Percentiles rank a stretch among this genome's conserved stretches.
phyloP scores from a whole-genome alignment of 805 yeast species.

The Wickerhamomyces hampshirensis region DNA sequence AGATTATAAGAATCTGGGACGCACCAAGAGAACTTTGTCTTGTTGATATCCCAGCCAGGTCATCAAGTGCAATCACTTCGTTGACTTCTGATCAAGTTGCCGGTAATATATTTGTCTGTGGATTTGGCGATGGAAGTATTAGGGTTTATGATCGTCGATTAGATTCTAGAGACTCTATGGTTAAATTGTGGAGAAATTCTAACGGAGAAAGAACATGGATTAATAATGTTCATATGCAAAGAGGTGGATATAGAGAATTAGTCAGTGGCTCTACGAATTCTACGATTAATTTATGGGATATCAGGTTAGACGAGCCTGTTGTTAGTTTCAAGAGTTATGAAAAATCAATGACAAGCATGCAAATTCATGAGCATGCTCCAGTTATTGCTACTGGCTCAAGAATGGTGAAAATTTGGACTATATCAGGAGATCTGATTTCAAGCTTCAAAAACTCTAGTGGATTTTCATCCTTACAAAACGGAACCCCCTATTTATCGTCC shows the following conservation, averaged over 20 bases:
- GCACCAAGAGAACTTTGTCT: constrained; percentile 89
- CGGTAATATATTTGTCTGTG: constrained; percentile 85
- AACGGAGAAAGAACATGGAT: constrained; percentile 47
- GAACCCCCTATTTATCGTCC: constrained; percentile 48
- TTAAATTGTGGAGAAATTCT: constrained; percentile 70
- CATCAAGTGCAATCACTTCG: constrained; percentile 82
- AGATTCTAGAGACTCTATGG: constrained; percentile 82
- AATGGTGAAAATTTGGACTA: constrained; percentile 75
- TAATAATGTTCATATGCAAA: constrained; percentile 84
- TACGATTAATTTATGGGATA: constrained; percentile 84
- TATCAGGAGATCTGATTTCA: constrained; percentile 70
- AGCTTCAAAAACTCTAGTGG: constrained; percentile 44
- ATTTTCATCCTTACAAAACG: not conserved
- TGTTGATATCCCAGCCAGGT: constrained; percentile 85
- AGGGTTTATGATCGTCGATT: constrained; percentile 88
- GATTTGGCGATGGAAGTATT: constrained; percentile 85
- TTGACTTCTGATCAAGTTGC: constrained; percentile 94
- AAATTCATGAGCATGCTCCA: constrained; percentile 96
- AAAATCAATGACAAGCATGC: constrained; percentile 54
- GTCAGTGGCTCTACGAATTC: constrained; percentile 84
- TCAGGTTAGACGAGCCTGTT: constrained; percentile 69
- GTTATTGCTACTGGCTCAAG: constrained; percentile 84
- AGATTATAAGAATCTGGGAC: constrained; percentile 91
- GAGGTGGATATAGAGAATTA: constrained; percentile 92
- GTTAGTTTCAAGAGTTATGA: constrained; percentile 53